phyloP scores from a whole-genome alignment of 1,284 basidiomycete species.

The Boletus smithii region DNA sequence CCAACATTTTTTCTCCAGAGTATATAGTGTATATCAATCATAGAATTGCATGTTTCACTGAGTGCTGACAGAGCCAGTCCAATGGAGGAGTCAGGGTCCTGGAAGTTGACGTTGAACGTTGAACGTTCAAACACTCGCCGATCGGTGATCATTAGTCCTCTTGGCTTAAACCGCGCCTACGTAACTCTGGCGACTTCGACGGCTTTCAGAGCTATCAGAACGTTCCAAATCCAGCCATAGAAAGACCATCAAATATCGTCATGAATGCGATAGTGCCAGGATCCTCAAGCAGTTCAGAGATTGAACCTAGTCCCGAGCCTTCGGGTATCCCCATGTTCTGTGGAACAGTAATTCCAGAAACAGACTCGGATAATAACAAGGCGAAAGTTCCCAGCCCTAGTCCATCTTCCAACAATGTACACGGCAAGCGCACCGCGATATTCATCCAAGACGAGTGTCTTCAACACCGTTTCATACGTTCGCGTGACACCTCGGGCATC shows the following conservation, averaged over 20 bases:
- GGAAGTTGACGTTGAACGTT: too few species aligned
- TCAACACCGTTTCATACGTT: conserved; percentile 77
- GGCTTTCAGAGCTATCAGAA: neutral
- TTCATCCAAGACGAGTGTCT: conserved; percentile 68
- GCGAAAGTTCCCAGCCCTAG: neutral
- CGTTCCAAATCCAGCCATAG: neutral
- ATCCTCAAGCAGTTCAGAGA: neutral
- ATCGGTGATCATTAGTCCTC: too few species aligned
- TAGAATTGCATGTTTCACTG: too few species aligned
- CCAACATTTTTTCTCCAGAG: too few species aligned
- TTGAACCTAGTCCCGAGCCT: neutral
- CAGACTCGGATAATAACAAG: neutral
- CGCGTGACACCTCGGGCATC: conserved; percentile 66
- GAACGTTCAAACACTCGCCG: neutral
- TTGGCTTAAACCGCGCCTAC: too few species aligned
- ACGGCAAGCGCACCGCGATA: conserved; percentile 23
- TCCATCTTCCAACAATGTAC: neutral
- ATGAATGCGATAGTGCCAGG: conserved; percentile 1
- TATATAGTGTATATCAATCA: too few species aligned
- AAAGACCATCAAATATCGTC: neutral
- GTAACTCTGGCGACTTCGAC: neutral
- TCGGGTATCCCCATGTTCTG: neutral
- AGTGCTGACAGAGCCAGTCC: too few species aligned
- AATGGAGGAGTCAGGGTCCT: too few species aligned
- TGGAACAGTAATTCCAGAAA: neutral